Percentiles rank a stretch among this genome's conserved stretches.
These are phyloP conservation scores for Rubus parviflorus DNA, from an alignment of 306 rosid species.

Conservation along the genomic window DNA sequence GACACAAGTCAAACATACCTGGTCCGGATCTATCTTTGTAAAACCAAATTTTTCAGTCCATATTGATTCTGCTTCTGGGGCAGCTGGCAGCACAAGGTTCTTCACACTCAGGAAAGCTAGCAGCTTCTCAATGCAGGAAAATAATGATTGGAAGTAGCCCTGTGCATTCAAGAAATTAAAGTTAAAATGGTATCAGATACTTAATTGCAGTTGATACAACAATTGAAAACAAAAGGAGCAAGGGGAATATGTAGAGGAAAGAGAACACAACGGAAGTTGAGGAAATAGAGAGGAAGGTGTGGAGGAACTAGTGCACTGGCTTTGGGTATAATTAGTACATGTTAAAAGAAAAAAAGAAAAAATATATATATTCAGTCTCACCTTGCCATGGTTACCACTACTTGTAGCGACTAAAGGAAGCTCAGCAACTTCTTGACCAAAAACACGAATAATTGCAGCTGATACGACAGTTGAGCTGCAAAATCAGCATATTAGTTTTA, in stretches of 20 bases:
- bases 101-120: slow-evolving; percentile 70
- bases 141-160: slow-evolving; percentile 94
- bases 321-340: neutral
- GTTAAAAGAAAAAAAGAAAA: neutral
- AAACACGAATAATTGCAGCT: slow-evolving; percentile 82
- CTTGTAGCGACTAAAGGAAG: slow-evolving; percentile 92
- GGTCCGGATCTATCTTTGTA: slow-evolving; percentile 64
- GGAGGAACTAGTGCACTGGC: neutral
- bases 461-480: slow-evolving; percentile 93
- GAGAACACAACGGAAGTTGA: neutral
- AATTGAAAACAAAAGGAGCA: neutral
- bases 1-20: slow-evolving; percentile 47
- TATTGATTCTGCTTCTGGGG: slow-evolving; percentile 88
- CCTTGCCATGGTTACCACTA: slow-evolving; percentile 86
- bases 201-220: neutral
- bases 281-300: neutral
- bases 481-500: slow-evolving; percentile 35
- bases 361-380: slow-evolving; percentile 10
- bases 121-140: slow-evolving; percentile 85
- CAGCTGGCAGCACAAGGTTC: slow-evolving; percentile 89
- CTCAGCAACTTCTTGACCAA: slow-evolving; percentile 83
- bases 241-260: neutral
- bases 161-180: slow-evolving; percentile 27
- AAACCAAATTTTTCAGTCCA: slow-evolving; percentile 91
- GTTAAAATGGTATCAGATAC: neutral